Percentiles rank a stretch among this genome's conserved stretches.
phyloP scores from a whole-genome alignment of 2,329 filamentous ascomycete species.

The Aspergillus ustus region DNA sequence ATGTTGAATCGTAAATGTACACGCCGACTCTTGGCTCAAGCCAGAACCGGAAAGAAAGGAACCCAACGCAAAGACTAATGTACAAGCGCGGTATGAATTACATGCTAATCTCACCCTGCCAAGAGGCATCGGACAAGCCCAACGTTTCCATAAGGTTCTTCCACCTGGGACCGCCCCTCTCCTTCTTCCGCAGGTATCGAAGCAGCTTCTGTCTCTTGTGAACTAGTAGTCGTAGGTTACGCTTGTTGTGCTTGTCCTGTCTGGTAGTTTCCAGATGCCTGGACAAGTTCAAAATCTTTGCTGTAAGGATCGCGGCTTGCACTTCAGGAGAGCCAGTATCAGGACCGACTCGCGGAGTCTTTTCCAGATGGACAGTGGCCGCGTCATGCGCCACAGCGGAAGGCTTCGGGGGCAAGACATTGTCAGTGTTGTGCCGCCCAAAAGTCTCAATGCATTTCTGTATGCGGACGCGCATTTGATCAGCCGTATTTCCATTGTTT shows the following conservation, averaged over 20 bases:
- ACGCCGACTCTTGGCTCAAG: constrained; percentile 21
- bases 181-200: constrained; percentile 83
- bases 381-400: constrained; percentile 49
- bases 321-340: constrained; percentile 97
- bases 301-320: constrained; percentile 93
- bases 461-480: constrained; percentile 80
- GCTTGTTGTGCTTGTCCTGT: constrained; percentile 93
- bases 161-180: constrained; percentile 90
- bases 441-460: constrained; percentile 84
- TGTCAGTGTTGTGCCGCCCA: constrained; percentile 88
- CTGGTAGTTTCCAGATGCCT: constrained; percentile 72
- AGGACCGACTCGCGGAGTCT: constrained; percentile 74
- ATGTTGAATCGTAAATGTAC: constrained; percentile 22
- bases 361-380: constrained; percentile 41
- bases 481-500: constrained; percentile 75
- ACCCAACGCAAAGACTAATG: constrained; percentile 15
- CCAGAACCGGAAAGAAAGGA: constrained; percentile 11
- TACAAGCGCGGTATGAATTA: constrained; percentile 46
- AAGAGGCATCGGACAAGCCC: constrained; percentile 84
- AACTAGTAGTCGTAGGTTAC: constrained; percentile 81
- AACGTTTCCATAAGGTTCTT: constrained; percentile 81
- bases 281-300: constrained; percentile 85
- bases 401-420: constrained; percentile 65
- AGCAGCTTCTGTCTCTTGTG: constrained; percentile 89
- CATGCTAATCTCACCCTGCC: constrained; percentile 85